These are phyloP conservation scores for Pseudogymnoascus sp. DNA, from an alignment of 2,329 filamentous ascomycete species.

Conservation along the genomic window DNA sequence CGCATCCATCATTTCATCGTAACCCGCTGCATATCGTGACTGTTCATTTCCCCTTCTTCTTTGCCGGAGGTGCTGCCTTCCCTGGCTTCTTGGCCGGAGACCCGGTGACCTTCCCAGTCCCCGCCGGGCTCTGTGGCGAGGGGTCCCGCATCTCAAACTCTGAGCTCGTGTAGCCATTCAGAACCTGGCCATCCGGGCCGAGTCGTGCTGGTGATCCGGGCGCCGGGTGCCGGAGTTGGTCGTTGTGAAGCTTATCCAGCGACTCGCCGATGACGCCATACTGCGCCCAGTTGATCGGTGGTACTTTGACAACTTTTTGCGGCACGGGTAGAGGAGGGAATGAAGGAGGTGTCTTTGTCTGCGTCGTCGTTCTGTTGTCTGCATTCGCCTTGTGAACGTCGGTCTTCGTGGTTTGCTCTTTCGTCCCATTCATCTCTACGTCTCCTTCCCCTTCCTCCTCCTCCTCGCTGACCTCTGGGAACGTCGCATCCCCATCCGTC, in stretches of 20 bases:
- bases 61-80: background rate
- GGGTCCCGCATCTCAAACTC: background rate
- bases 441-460: conserved; percentile 27
- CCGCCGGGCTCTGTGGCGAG: background rate
- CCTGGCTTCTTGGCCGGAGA: background rate
- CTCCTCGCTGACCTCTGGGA: conserved; percentile 20
- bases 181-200: conserved; percentile 7
- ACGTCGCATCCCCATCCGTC: conserved; percentile 19
- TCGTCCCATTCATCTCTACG: conserved; percentile 9
- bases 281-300: conserved; percentile 88
- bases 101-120: background rate
- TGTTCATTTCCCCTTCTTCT: background rate
- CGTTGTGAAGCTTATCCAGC: conserved; percentile 73
- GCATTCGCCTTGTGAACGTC: background rate
- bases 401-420: background rate
- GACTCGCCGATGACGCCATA: conserved; percentile 84
- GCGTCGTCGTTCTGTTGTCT: background rate
- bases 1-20: background rate
- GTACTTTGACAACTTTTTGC: conserved; percentile 76
- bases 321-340: conserved; percentile 50
- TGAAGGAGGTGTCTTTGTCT: background rate
- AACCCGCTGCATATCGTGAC: background rate
- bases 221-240: conserved; percentile 60
- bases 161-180: background rate
- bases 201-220: conserved; percentile 43